phyloP scores from a whole-genome alignment of 2,329 filamentous ascomycete species.

The Neonectria faginata region DNA sequence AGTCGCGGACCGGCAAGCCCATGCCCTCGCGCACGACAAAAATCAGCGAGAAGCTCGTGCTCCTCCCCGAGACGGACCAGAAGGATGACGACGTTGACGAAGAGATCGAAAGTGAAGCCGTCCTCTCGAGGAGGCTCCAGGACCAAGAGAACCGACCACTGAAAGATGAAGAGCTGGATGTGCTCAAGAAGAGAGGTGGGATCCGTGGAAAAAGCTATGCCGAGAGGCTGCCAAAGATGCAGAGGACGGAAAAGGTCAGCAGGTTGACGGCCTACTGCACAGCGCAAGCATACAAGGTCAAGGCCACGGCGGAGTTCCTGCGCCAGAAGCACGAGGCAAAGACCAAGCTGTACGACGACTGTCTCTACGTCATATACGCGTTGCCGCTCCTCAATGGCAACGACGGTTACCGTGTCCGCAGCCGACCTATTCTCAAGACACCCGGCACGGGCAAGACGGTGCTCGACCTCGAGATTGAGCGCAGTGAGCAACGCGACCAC shows the following conservation, averaged over 20 bases:
- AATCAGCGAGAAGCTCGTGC: conserved; percentile 95
- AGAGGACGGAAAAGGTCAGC: conserved; percentile 87
- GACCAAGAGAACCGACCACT: conserved; percentile 74
- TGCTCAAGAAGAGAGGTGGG: conserved; percentile 71
- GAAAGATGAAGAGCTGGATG: conserved; percentile 74
- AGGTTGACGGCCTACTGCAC: conserved; percentile 96
- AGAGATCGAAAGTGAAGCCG: conserved; percentile 62
- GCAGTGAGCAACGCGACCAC: conserved; percentile 88
- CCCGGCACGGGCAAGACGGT: conserved; percentile 90
- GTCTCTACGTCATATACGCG: conserved; percentile 95
- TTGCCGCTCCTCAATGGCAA: conserved; percentile 86
- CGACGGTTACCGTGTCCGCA: conserved; percentile 88
- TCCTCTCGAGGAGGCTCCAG: conserved; percentile 54
- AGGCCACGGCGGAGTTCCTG: conserved; percentile 87
- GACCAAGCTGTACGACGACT: conserved; percentile 98
- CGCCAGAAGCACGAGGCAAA: conserved; percentile 88
- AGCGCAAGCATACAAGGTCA: conserved; percentile 91
- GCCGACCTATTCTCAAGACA: conserved; percentile 90
- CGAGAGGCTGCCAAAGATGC: conserved; percentile 88
- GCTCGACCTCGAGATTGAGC: conserved; percentile 94
- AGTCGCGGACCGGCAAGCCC: conserved; percentile 63
- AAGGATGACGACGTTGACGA: conserved; percentile 69
- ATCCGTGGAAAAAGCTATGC: conserved; percentile 88
- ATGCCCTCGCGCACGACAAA: conserved; percentile 91
- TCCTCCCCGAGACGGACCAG: conserved; percentile 83